Percentiles rank a stretch among this genome's conserved stretches.
Conservation (phyloP, 768 basidiomycete species). For the Phanerochaete carnosa region DNA sequence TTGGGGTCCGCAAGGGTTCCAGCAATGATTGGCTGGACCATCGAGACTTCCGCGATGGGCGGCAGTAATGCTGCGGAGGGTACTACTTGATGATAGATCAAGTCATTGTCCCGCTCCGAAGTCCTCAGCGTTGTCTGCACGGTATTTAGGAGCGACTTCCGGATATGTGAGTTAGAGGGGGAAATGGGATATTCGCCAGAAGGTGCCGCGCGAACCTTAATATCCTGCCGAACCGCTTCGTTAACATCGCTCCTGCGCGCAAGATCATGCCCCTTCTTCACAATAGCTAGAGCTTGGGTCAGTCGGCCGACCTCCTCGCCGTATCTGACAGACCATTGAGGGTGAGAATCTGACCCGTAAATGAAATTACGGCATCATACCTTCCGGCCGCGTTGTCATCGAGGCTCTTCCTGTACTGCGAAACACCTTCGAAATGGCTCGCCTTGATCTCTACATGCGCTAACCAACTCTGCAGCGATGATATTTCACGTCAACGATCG, state of each 20-base stretch:
- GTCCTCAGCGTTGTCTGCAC: constrained; percentile 64
- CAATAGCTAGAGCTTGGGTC: constrained; percentile 57
- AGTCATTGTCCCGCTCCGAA: constrained; percentile 88
- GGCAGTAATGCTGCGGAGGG: constrained; percentile 70
- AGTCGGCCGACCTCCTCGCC: constrained; percentile 85
- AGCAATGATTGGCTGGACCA: constrained; percentile 61
- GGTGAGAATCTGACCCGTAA: background rate
- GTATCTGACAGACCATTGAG: constrained; percentile 52
- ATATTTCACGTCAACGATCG: background rate
- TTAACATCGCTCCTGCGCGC: constrained; percentile 63
- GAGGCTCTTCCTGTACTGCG: constrained; percentile 83
- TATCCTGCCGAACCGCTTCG: constrained; percentile 67
- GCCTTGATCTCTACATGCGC: constrained; percentile 80
- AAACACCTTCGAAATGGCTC: constrained; percentile 84
- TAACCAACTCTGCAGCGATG: constrained; percentile 62
- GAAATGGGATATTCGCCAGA: background rate
- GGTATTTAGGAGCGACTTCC: constrained; percentile 71
- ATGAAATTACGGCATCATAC: constrained; percentile 32
- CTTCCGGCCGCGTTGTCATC: constrained; percentile 81
- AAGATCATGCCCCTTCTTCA: constrained; percentile 66
- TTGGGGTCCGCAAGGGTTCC: constrained; percentile 56
- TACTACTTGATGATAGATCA: constrained; percentile 90
- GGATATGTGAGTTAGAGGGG: background rate
- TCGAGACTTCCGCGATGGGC: constrained; percentile 56
- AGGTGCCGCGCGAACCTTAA: constrained; percentile 51